Base-by-base conservation (phyloP, 2,329 filamentous ascomycete genomes). In the Xylariaceae sp. region DNA sequence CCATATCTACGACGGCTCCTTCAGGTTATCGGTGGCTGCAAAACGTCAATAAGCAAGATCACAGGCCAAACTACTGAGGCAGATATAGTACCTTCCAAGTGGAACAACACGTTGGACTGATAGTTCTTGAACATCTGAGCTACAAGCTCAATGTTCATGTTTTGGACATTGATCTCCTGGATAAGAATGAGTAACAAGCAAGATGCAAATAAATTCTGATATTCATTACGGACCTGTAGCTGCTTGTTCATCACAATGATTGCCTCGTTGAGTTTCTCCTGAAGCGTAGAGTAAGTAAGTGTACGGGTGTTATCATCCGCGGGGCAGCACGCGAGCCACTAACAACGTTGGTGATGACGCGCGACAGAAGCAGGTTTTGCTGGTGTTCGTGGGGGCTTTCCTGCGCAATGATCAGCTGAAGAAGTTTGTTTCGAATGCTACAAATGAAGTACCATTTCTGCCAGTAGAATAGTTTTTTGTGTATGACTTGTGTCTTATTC, bases 91-190 rank as follows among this genome's bases (percentile, higher is more conserved):
- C 93, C 93, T 81, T 97, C 93, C 4, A 98, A 76, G 57, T 98
- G 93, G 64, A 98, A 97, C 4, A 97, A 71, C 12, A 97, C 91
- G 56, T 97, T 98, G 9, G 89, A 95, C 64, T 96, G 90, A 64
- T 98, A 98, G 68, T 97, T 98, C 72, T 97, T 96, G 74, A 97
- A 98, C 93, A 98, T 98, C 62, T 97, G 91, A 1, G 91, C 90
- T 4, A 97, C 93, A 3, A 97, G 77, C 68, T 97, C 93, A 28
- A 96, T 89, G 61, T 98, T 95, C 89, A 97, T 96, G 64, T 97
- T 98, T 59, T 95, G 87, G 42, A 96, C 84, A 60, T 97, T 97
- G 74, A 97, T 96, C 53, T 97, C 91, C 87, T 95, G 54, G 44
- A 24, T 2, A 17, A 13, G 22, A 26, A 26, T 6, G 6, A 11